Evolutionary conservation across 352 stramenopile species (phyloP).

Genomic region (Globisporangium parvum): DNA sequence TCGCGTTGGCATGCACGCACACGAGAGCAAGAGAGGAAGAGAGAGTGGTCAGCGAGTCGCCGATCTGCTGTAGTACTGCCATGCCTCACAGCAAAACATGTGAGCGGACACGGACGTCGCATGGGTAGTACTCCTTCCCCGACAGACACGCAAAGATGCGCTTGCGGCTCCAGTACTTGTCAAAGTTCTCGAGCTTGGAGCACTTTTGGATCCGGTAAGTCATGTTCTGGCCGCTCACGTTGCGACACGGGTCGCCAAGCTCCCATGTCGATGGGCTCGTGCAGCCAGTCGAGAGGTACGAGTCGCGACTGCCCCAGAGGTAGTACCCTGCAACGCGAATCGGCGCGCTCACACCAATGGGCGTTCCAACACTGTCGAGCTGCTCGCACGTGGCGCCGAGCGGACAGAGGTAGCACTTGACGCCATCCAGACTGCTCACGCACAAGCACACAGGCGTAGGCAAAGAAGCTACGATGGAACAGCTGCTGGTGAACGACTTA

Average conservation of each 20-base stretch:
- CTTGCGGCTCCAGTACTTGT: constrained; percentile 44
- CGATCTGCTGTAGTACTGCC: too few relatives aligned
- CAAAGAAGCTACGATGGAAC: too few relatives aligned
- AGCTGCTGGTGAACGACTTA: too few relatives aligned
- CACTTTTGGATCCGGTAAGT: constrained; percentile 41
- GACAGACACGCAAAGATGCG: constrained; percentile 60
- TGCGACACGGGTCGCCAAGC: constrained; percentile 41
- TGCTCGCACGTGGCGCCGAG: constrained; percentile 41
- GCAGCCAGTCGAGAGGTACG: constrained; percentile 34
- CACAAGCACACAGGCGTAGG: too few relatives aligned
- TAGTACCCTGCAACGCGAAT: constrained; percentile 40
- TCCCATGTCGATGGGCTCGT: constrained; percentile 30
- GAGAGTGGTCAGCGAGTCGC: background rate
- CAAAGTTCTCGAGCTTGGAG: constrained; percentile 27
- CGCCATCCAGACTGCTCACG: constrained; percentile 44
- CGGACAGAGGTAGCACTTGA: constrained; percentile 57
- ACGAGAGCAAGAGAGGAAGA: background rate
- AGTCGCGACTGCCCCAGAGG: constrained; percentile 29
- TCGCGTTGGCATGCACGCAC: too few relatives aligned
- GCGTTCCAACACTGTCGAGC: constrained; percentile 21
- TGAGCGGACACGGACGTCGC: constrained; percentile 31
- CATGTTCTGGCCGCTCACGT: constrained; percentile 21
- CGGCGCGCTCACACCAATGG: constrained; percentile 37
- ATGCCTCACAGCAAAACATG: too few relatives aligned
- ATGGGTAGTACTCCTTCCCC: constrained; percentile 50